Base-by-base conservation (phyloP, 2,329 filamentous ascomycete species). In the Colletotrichum destructivum region DNA sequence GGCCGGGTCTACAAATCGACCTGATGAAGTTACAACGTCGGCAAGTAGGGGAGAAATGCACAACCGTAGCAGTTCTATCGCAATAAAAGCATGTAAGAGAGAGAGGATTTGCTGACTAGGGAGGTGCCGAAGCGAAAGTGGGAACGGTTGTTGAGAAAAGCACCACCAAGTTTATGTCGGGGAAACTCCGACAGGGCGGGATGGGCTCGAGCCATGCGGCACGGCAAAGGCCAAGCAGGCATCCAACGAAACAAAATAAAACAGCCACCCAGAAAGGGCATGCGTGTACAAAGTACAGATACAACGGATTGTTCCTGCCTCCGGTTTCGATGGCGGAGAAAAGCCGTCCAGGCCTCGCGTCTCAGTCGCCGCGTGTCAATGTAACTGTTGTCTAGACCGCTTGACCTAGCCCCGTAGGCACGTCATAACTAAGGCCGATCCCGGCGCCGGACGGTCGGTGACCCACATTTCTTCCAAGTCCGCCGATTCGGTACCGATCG, bases 401-500 rank as follows among this genome's bases (percentile, higher is more conserved):
- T 51, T 49, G 23, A 51, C 46, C 1, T 6, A 31, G 26, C 26
- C 26, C 26, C 31, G n/a, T n/a, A 26, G 59, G 35, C 46, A 40
- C n/a, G 44, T 62, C 60, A 16, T 31, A 26, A 40, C 1, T 56
- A 47, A 23, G 44, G 69, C 64, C 69, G 69, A 71, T 69, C 46
- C 31, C 69, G 65, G 65, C 59, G 59, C 69, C 69, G 69, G 69
- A 3, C 1, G 9, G 18, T 15, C 49, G 56, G 35, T 18, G 44
- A 42, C n/a, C 63, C 51, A 38, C 51, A 59, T 11, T 62, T 57
- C 46, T 46, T 59, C 52, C 52, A 59, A 42, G 60, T 60, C 40
- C 16, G 69, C 69, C 69, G 69, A 69, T 31, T 69, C 69, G 69
- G 69, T 60, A 26, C 69, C 69, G 69, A 71, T 3, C 6, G 16